A percentile compares a stretch with the other conserved stretches of the same genome.
Conservation (phyloP, 2,329 filamentous ascomycete genomes). For the Colletotrichum viniferum region DNA sequence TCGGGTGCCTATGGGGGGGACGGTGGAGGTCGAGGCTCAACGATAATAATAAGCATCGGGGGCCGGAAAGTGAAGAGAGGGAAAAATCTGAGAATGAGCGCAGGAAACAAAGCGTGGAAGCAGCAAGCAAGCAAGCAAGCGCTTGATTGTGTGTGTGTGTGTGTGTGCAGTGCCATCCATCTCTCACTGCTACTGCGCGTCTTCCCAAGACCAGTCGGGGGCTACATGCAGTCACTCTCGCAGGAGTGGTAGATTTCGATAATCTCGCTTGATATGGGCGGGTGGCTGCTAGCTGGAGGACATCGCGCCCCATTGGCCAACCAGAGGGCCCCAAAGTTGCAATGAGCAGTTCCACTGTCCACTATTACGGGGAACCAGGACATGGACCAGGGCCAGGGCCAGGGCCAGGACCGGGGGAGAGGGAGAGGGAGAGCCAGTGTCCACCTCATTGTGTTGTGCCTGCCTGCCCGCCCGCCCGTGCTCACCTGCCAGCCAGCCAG, state of each 20-base stretch:
- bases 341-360: constrained; percentile 13
- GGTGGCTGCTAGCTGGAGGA: constrained; percentile 17
- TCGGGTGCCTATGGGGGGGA: background rate
- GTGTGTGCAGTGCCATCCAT: background rate
- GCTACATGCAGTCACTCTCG: constrained; percentile 4
- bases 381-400: background rate
- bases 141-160: background rate
- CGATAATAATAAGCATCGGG: constrained; percentile 18
- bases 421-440: background rate
- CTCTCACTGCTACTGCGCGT: background rate
- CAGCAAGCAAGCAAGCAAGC: background rate
- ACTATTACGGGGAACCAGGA: constrained; percentile 14
- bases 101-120: background rate
- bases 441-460: background rate
- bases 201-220: background rate
- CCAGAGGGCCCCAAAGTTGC: background rate
- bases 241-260: constrained; percentile 23
- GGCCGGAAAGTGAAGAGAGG: background rate
- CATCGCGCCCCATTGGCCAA: constrained; percentile 11
- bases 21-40: constrained; percentile 9
- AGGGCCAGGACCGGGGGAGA: background rate
- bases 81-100: background rate
- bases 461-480: background rate
- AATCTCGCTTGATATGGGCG: constrained; percentile 28
- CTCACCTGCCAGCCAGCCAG: background rate